A percentile compares a stretch with the other conserved stretches of the same genome.
These are phyloP conservation scores for Pseudotulostoma volvatum DNA, from an alignment of 495 filamentous ascomycete genomes.

Conservation along the genomic window DNA sequence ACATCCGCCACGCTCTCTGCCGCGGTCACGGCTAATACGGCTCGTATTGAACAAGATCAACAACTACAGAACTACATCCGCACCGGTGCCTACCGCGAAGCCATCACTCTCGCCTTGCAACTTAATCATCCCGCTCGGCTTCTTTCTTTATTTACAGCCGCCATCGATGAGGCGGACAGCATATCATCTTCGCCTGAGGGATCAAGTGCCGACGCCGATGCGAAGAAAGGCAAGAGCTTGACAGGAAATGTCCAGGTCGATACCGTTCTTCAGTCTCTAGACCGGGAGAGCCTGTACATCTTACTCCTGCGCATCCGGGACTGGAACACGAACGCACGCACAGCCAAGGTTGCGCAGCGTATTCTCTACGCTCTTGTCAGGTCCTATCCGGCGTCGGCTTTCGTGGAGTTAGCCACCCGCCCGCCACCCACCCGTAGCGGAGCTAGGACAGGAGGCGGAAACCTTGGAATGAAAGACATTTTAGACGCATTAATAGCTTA, in stretches of 20 bases:
- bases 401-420: slow-evolving; percentile 46
- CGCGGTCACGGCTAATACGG: slow-evolving; percentile 48
- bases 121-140: slow-evolving; percentile 85
- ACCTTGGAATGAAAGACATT: slow-evolving; percentile 62
- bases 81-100: slow-evolving; percentile 69
- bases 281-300: slow-evolving; percentile 63
- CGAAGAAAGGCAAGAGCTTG: slow-evolving; percentile 24
- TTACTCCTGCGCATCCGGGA: slow-evolving; percentile 70
- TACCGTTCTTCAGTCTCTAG: slow-evolving; percentile 60
- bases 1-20: slow-evolving; percentile 62
- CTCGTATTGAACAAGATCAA: slow-evolving; percentile 83
- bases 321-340: slow-evolving; percentile 92
- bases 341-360: slow-evolving; percentile 69
- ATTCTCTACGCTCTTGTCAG: slow-evolving; percentile 67
- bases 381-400: slow-evolving; percentile 54
- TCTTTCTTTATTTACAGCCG: slow-evolving; percentile 63
- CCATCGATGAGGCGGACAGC: slow-evolving; percentile 45
- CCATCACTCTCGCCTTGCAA: slow-evolving; percentile 77
- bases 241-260: slow-evolving; percentile 69
- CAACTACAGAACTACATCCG: slow-evolving; percentile 82
- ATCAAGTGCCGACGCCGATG: slow-evolving; percentile 9
- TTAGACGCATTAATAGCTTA: slow-evolving; percentile 70
- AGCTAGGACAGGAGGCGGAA: slow-evolving; percentile 23
- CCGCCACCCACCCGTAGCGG: slow-evolving; percentile 11
- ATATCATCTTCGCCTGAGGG: slow-evolving; percentile 1